Percentiles rank a stretch among this genome's conserved stretches.
phyloP scores from a whole-genome alignment of 2,329 filamentous ascomycete genomes.

The Thielaviopsis musarum region DNA sequence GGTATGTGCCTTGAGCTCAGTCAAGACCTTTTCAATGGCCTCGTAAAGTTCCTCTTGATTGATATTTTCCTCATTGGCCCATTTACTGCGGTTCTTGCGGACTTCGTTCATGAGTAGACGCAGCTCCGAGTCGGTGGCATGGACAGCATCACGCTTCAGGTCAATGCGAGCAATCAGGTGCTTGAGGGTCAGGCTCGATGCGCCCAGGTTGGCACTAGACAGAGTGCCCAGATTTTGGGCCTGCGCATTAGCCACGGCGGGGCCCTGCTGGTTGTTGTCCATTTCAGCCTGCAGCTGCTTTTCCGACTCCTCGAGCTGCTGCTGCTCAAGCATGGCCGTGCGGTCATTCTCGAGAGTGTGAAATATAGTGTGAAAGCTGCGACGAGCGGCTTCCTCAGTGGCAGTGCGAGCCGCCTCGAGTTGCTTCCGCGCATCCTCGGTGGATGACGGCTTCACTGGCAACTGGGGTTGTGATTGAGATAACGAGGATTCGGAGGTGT shows the following conservation, averaged over 20 bases:
- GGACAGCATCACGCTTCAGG: constrained; percentile 74
- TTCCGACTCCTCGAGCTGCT: constrained; percentile 90
- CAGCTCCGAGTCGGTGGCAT: constrained; percentile 82
- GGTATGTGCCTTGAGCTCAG: constrained; percentile 90
- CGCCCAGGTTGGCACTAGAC: constrained; percentile 85
- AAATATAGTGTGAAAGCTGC: constrained; percentile 83
- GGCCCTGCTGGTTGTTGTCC: constrained; percentile 44
- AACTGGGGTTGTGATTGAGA: background rate
- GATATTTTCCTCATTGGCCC: constrained; percentile 94
- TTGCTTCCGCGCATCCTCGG: constrained; percentile 82
- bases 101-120: constrained; percentile 92
- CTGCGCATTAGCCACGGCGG: constrained; percentile 35
- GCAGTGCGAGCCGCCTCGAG: constrained; percentile 83
- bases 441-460: constrained; percentile 42
- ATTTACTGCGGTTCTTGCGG: constrained; percentile 93
- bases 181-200: constrained; percentile 89
- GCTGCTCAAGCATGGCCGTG: constrained; percentile 93
- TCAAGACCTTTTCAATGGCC: constrained; percentile 88
- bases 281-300: constrained; percentile 93
- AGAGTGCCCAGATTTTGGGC: constrained; percentile 45
- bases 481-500: constrained; percentile 1
- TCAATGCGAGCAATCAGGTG: constrained; percentile 94
- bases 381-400: constrained; percentile 75
- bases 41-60: constrained; percentile 97
- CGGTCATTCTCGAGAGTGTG: constrained; percentile 91